A percentile compares a stretch with the other conserved stretches of the same genome.
Evolutionary conservation across 345 rosid species (phyloP).

Genomic region (Bretschneidera sinensis): DNA sequence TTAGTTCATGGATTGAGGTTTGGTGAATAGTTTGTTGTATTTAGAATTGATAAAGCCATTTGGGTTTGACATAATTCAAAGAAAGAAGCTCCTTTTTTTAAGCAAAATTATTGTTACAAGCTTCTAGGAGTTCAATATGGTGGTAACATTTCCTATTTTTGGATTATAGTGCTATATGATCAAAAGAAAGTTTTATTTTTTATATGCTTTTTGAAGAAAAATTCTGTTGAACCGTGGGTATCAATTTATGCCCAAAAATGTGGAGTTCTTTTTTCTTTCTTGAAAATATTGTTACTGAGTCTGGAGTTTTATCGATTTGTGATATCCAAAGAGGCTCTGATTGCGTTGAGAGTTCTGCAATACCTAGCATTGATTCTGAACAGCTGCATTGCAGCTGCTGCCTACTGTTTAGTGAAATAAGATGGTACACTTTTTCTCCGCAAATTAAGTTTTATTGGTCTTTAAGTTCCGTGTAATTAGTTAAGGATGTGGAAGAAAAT

Average conservation of each 20-base stretch:
- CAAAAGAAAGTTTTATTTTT: background rate
- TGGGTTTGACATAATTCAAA: constrained; percentile 2
- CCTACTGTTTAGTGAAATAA: constrained; percentile 8
- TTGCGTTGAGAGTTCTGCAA: background rate
- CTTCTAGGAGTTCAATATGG: background rate
- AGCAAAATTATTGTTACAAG: background rate
- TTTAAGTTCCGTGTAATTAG: background rate
- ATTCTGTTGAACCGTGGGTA: background rate
- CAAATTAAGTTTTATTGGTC: background rate
- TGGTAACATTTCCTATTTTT: background rate
- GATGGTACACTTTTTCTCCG: background rate
- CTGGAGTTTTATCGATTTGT: background rate
- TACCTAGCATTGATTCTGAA: background rate
- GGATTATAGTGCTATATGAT: background rate
- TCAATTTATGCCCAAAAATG: background rate
- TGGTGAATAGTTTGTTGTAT: background rate
- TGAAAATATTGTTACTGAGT: background rate
- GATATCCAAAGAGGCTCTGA: background rate
- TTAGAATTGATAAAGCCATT: background rate
- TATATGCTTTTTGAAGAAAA: background rate
- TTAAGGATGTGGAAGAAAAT: background rate
- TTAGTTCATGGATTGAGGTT: constrained; percentile 3
- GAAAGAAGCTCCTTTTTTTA: too few species aligned
- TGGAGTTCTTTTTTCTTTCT: background rate
- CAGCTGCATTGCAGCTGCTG: constrained; percentile 4